A percentile compares a stretch with the other conserved stretches of the same genome.
Evolutionary conservation across 257 asterid genomes (phyloP).

Genomic region (Solanum rostratum): DNA sequence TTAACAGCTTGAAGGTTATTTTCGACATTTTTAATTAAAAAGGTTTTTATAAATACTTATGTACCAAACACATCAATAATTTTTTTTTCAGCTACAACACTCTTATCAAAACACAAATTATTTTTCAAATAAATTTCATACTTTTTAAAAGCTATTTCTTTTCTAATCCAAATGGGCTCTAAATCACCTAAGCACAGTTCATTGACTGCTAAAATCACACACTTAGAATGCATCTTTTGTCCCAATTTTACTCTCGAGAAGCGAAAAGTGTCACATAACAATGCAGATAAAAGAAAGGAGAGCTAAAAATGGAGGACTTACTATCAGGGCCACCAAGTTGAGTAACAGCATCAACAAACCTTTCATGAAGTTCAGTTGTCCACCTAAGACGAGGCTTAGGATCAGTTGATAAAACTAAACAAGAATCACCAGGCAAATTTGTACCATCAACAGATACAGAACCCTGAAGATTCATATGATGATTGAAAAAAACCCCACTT

Average conservation of each 20-base stretch:
- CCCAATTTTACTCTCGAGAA: rapidly evolving
- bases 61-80: no score
- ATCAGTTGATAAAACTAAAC: slow-evolving; percentile 55
- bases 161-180: no score
- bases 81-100: no score
- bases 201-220: not conserved
- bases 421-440: slow-evolving; percentile 48
- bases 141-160: no score
- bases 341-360: slow-evolving; percentile 62
- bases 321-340: slow-evolving; percentile 83
- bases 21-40: no score
- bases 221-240: not conserved
- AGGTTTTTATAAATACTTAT: no score
- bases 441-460: slow-evolving; percentile 35
- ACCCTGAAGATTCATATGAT: slow-evolving; percentile 1
- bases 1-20: no score
- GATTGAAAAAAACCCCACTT: slow-evolving; percentile 22
- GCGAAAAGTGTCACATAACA: not conserved
- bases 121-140: no score
- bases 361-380: slow-evolving; percentile 63
- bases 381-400: slow-evolving; percentile 72
- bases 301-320: slow-evolving; percentile 9
- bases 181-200: no score
- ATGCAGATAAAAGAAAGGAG: not conserved
- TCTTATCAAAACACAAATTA: no score